Conservation (phyloP, 306 rosid species). For the Rosa multiflora region DNA sequence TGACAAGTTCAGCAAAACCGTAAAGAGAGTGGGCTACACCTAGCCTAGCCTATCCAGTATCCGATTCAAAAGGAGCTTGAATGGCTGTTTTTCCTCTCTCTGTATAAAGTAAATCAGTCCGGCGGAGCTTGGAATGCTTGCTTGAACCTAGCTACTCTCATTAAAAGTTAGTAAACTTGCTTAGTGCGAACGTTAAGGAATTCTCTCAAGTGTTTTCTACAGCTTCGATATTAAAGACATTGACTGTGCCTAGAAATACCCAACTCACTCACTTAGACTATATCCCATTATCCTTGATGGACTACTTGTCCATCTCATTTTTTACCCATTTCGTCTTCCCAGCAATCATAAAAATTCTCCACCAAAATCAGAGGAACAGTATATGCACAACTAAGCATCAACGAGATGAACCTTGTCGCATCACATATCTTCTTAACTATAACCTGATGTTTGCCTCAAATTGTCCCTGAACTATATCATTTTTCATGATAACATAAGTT, state of each 20-base stretch:
- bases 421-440: background rate
- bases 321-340: background rate
- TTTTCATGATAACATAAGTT: background rate
- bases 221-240: background rate
- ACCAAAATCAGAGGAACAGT: background rate
- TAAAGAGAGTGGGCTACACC: background rate
- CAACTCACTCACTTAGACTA: background rate
- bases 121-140: background rate
- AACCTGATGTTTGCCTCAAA: background rate
- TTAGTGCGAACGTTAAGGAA: background rate
- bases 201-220: background rate
- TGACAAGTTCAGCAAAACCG: background rate
- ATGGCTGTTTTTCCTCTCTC: background rate
- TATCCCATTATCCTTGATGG: background rate
- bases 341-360: background rate
- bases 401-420: background rate
- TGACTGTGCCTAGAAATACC: background rate
- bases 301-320: constrained; percentile 1
- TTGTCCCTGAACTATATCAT: background rate
- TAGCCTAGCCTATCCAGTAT: background rate
- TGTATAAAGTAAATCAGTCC: background rate
- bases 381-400: background rate
- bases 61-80: background rate
- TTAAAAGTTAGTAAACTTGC: background rate
- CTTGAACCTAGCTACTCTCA: background rate